Percentiles rank a stretch among this genome's conserved stretches.
Evolutionary conservation across 2,329 filamentous ascomycete genomes (phyloP).

Genomic region (Sporothrix sp.): DNA sequence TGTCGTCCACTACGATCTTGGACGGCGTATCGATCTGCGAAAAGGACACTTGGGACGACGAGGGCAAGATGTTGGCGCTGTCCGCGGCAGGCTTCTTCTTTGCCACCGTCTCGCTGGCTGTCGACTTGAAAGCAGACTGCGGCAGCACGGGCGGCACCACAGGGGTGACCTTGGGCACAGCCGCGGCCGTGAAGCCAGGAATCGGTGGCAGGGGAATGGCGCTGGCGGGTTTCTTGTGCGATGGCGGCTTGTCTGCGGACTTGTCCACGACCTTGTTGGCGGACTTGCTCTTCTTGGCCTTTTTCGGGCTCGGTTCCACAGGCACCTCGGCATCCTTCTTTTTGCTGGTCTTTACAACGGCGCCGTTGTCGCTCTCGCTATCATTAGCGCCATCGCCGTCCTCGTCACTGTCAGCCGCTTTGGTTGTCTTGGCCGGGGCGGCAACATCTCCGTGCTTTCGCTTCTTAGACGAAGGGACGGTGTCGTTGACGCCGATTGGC

Average conservation of each 20-base stretch:
- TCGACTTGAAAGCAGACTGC: conserved; percentile 3
- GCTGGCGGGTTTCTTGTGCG: conserved; percentile 8
- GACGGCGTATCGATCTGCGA: conserved; percentile 15
- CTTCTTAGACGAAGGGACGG: conserved; percentile 24
- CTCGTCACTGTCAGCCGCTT: not conserved
- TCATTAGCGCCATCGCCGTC: too few species aligned
- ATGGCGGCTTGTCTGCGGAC: not conserved
- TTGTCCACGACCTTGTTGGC: conserved; percentile 10
- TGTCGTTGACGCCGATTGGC: conserved; percentile 46
- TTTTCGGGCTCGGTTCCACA: conserved; percentile 2
- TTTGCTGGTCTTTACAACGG: conserved; percentile 23
- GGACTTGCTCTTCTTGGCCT: conserved; percentile 16
- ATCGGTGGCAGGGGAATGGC: conserved; percentile 5
- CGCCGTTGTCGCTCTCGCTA: conserved; percentile 4
- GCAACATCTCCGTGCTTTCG: conserved; percentile 27
- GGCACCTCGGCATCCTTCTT: conserved; percentile 19
- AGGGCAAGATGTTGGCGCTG: not conserved
- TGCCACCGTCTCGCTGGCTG: not conserved
- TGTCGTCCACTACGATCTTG: conserved; percentile 6
- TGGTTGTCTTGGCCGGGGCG: not conserved
- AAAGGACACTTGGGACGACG: conserved; percentile 11
- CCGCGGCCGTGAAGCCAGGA: not conserved
- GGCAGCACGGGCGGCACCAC: conserved; percentile 18
- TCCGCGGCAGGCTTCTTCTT: not conserved
- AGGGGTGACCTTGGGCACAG: conserved; percentile 20